Percentiles rank a stretch among this genome's conserved stretches.
Conservation (phyloP, 768 basidiomycete genomes). For the Tricholoma matsutake region DNA sequence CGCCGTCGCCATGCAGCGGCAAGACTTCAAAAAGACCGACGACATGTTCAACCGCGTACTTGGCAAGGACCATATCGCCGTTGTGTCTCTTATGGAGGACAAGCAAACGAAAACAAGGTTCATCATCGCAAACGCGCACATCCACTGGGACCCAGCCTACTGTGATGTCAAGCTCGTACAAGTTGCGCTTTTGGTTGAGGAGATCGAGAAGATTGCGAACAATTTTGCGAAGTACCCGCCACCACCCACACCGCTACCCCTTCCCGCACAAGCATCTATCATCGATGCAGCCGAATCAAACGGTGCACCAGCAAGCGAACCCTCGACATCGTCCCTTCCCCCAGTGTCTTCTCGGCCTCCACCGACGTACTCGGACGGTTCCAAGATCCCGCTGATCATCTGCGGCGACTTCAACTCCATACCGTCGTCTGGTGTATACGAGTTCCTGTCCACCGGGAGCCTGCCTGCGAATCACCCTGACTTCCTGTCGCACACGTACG, state of each 20-base stretch:
- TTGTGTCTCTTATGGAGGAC: slow-evolving; percentile 84
- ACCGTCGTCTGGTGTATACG: slow-evolving; percentile 85
- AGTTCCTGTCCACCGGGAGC: slow-evolving; percentile 76
- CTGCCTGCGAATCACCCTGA: slow-evolving; percentile 79
- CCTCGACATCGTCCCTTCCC: slow-evolving; percentile 14
- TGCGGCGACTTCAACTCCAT: slow-evolving; percentile 97
- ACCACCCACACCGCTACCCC: slow-evolving; percentile 43
- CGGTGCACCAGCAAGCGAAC: slow-evolving; percentile 5
- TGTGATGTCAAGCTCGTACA: slow-evolving; percentile 98
- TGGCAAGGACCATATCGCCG: slow-evolving; percentile 90
- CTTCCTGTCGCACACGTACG: slow-evolving; percentile 90
- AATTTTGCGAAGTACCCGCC: slow-evolving; percentile 83
- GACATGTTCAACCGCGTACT: slow-evolving; percentile 99
- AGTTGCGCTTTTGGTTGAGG: slow-evolving; percentile 87
- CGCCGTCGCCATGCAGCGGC: slow-evolving; percentile 86
- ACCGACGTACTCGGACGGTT: slow-evolving; percentile 76
- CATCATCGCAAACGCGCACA: slow-evolving; percentile 87
- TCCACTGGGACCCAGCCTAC: slow-evolving; percentile 90
- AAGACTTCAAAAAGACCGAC: slow-evolving; percentile 95
- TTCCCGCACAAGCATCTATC: slow-evolving; percentile 15
- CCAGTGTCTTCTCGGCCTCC: slow-evolving; percentile 41
- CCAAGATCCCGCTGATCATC: slow-evolving; percentile 86
- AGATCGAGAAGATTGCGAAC: slow-evolving; percentile 84
- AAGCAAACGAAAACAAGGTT: slow-evolving; percentile 82
- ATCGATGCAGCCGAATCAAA: slow-evolving; percentile 19